Conservation (phyloP, 106 monocot species). For the Platanthera zijinensis region DNA sequence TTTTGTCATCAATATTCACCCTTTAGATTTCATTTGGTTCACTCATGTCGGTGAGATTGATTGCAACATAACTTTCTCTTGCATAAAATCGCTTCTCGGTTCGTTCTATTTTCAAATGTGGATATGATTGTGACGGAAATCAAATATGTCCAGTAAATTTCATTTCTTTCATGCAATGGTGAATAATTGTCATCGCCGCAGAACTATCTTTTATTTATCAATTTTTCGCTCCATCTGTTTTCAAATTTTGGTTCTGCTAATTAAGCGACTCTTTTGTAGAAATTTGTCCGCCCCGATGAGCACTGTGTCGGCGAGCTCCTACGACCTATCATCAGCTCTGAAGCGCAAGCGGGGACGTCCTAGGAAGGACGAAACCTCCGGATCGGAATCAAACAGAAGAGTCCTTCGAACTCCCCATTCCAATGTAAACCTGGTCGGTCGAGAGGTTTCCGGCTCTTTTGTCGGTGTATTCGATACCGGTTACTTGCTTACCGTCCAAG, state of each 20-base stretch:
- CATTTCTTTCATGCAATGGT: background rate
- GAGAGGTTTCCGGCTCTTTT: slow-evolving; percentile 38
- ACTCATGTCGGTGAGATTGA: too few relatives aligned
- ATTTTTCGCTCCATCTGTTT: background rate
- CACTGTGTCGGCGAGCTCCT: background rate
- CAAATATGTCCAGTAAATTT: background rate
- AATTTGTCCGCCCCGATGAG: background rate
- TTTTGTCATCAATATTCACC: too few relatives aligned
- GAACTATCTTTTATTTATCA: background rate
- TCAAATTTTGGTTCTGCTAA: background rate
- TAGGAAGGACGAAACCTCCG: slow-evolving; percentile 36
- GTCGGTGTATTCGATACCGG: slow-evolving; percentile 75
- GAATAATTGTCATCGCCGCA: background rate
- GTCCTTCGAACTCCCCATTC: background rate
- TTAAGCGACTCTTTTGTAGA: background rate
- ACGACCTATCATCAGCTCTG: slow-evolving; percentile 17
- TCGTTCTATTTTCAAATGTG: too few relatives aligned
- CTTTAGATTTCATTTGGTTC: too few relatives aligned
- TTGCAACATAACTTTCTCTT: too few relatives aligned
- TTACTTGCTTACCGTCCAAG: slow-evolving; percentile 45
- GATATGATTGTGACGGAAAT: background rate
- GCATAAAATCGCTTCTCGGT: too few relatives aligned
- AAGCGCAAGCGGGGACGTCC: slow-evolving; percentile 71
- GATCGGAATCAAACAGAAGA: slow-evolving; percentile 21
- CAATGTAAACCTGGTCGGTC: slow-evolving; percentile 23